Percentiles rank a stretch among this genome's conserved stretches.
Evolutionary conservation across 345 rosid species (phyloP).

Genomic region (Lepidium aucheri): DNA sequence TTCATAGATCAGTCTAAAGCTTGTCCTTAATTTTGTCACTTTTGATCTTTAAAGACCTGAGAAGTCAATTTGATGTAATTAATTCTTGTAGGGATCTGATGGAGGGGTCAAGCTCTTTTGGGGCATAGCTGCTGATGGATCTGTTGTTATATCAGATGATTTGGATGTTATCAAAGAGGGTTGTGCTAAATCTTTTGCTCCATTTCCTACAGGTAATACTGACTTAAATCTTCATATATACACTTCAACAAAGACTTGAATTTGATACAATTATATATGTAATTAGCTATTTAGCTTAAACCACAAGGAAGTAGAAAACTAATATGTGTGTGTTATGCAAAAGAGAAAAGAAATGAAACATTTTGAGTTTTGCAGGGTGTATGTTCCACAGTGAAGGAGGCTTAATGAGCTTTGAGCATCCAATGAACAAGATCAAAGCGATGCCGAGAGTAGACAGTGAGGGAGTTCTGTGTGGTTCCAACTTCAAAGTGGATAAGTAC

Average conservation of each 20-base stretch:
- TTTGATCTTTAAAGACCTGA: background rate
- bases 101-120: slow-evolving; percentile 74
- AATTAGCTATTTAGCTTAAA: background rate
- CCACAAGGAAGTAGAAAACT: background rate
- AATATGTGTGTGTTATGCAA: background rate
- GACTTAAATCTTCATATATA: background rate
- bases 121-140: slow-evolving; percentile 93
- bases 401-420: slow-evolving; percentile 93
- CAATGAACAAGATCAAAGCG: slow-evolving; percentile 69
- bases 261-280: background rate
- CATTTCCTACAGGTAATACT: slow-evolving; percentile 60
- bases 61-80: background rate
- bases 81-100: slow-evolving; percentile 61
- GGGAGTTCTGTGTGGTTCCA: slow-evolving; percentile 81
- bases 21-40: background rate
- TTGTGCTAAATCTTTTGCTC: slow-evolving; percentile 95
- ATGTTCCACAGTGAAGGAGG: slow-evolving; percentile 93
- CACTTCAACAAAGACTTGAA: background rate
- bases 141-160: slow-evolving; percentile 81
- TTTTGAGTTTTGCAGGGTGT: slow-evolving; percentile 38
- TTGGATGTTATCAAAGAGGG: slow-evolving; percentile 72
- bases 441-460: slow-evolving; percentile 94
- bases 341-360: background rate
- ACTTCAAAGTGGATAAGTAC: slow-evolving; percentile 77
- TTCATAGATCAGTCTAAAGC: background rate